These are phyloP conservation scores for Annona squamosa DNA, from an alignment of 164 flowering plant species.

Conservation along the genomic window DNA sequence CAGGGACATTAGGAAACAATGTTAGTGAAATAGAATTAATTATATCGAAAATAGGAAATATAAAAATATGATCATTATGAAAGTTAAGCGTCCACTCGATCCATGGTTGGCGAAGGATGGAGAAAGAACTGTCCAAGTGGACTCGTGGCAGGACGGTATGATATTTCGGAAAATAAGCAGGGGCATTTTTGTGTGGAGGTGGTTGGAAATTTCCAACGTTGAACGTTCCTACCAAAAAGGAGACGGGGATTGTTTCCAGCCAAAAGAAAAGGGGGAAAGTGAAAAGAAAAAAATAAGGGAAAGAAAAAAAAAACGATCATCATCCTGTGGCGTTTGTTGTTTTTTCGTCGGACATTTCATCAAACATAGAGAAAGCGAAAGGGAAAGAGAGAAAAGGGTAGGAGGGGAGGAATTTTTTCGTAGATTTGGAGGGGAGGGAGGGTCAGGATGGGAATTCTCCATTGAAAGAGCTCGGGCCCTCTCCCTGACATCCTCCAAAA, in stretches of 20 bases:
- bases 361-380: background rate
- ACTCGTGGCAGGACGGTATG: background rate
- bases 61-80: too few species aligned
- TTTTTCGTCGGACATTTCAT: background rate
- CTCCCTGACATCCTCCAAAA: constrained; percentile 14
- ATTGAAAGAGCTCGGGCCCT: constrained; percentile 29
- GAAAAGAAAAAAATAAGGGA: background rate
- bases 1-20: too few species aligned
- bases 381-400: constrained; percentile 1
- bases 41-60: too few species aligned
- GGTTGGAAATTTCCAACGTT: background rate
- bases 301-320: background rate
- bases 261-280: background rate
- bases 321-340: background rate
- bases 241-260: background rate
- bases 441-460: constrained; percentile 2
- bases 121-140: too few species aligned
- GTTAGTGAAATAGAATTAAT: too few species aligned
- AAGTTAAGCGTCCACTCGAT: too few species aligned
- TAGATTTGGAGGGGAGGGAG: background rate
- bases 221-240: background rate
- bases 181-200: background rate
- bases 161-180: background rate
- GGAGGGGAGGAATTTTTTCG: constrained; percentile 14
- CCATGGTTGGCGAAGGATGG: too few species aligned